Evolutionary conservation across 495 filamentous ascomycete genomes (phyloP).

Genomic region (Podospora comata): DNA sequence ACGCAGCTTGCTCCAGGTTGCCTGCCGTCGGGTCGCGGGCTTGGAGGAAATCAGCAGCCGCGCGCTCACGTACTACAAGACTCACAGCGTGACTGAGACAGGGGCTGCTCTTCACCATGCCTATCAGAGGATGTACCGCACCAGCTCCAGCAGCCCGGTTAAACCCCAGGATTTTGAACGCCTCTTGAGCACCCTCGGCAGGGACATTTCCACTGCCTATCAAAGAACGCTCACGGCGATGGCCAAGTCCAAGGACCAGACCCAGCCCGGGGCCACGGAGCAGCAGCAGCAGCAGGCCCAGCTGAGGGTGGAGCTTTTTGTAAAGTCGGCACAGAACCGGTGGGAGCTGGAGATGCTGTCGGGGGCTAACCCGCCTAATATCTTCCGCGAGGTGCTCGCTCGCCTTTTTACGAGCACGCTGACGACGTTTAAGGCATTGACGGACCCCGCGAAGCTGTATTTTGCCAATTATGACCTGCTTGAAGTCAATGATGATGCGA

Average conservation of each 20-base stretch:
- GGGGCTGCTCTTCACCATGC: slow-evolving; percentile 39
- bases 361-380: slow-evolving; percentile 41
- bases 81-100: slow-evolving; percentile 19
- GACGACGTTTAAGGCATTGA: slow-evolving; percentile 36
- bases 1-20: slow-evolving; percentile 64
- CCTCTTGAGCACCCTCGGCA: slow-evolving; percentile 42
- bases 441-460: slow-evolving; percentile 47
- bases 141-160: slow-evolving; percentile 39
- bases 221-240: slow-evolving; percentile 32
- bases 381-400: slow-evolving; percentile 47
- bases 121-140: slow-evolving; percentile 48
- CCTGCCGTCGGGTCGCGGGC: slow-evolving; percentile 59
- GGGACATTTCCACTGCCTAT: slow-evolving; percentile 49
- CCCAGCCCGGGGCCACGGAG: slow-evolving; percentile 29
- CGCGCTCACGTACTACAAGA: slow-evolving; percentile 41
- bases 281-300: slow-evolving; percentile 30
- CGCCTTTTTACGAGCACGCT: slow-evolving; percentile 47
- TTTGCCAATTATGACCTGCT: slow-evolving; percentile 50
- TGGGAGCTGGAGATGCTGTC: slow-evolving; percentile 51
- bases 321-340: slow-evolving; percentile 37
- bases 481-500: slow-evolving; percentile 43
- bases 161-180: slow-evolving; percentile 50
- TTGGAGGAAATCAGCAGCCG: slow-evolving; percentile 42
- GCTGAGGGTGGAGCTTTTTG: slow-evolving; percentile 29
- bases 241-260: slow-evolving; percentile 29